Percentiles rank a stretch among this genome's conserved stretches.
Conservation (phyloP, 306 rosid species). For the Pyrus pyrifolia region DNA sequence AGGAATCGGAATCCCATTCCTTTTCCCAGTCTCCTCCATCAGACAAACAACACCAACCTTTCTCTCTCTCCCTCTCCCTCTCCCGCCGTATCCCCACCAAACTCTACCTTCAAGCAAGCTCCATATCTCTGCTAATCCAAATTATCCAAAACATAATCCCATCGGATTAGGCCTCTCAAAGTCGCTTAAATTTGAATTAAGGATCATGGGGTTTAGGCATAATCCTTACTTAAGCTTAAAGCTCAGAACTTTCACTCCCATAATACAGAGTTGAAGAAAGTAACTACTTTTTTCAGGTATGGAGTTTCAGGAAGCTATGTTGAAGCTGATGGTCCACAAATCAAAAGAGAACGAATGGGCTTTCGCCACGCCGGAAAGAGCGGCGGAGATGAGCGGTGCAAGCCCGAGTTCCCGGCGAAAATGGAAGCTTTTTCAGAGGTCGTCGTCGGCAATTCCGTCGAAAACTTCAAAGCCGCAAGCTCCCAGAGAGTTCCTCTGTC, state of each 20-base stretch:
- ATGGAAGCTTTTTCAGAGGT: conserved; percentile 61
- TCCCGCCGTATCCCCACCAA: not conserved
- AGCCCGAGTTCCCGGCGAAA: conserved; percentile 31
- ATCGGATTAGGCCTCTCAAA: not conserved
- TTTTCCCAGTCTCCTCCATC: not conserved
- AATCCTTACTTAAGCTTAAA: not conserved
- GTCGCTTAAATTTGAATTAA: no score
- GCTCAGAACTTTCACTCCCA: not conserved
- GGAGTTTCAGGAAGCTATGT: conserved; percentile 59
- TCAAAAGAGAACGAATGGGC: conserved; percentile 15
- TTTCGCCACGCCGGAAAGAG: not conserved
- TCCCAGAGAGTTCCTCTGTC: conserved; percentile 78
- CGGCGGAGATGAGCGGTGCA: not conserved
- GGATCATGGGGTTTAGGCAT: not conserved
- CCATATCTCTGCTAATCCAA: not conserved
- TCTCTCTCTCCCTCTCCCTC: not conserved
- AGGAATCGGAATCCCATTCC: conserved; percentile 29
- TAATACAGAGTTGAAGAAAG: not conserved
- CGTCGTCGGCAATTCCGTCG: conserved; percentile 23
- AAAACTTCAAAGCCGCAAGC: conserved; percentile 25
- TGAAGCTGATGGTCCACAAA: conserved; percentile 34
- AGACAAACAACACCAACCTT: not conserved
- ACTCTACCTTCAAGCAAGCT: not conserved
- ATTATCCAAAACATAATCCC: not conserved
- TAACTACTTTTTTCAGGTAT: not conserved